A percentile compares a stretch with the other conserved stretches of the same genome.
These are phyloP conservation scores for Neofusicoccum cordaticola DNA, from an alignment of 2,329 filamentous ascomycete genomes.

Conservation along the genomic window DNA sequence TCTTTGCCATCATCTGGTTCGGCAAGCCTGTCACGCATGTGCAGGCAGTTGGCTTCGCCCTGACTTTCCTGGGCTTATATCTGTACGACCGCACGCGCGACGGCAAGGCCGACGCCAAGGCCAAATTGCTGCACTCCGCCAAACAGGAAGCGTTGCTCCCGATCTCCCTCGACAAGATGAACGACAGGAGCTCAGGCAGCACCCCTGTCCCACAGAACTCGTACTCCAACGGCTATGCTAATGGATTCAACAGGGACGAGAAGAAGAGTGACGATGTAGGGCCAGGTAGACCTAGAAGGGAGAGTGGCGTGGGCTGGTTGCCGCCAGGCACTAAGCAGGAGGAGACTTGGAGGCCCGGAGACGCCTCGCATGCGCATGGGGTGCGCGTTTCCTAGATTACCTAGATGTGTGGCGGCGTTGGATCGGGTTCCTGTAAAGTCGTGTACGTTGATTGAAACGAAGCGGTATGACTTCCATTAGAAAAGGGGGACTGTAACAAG, in stretches of 20 bases:
- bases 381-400: conserved; percentile 13
- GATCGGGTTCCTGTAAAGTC: conserved; percentile 3
- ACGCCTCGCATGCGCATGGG: conserved; percentile 8
- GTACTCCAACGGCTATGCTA: conserved; percentile 14
- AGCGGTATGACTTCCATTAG: conserved; percentile 5
- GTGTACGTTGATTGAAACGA: conserved; percentile 1
- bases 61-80: conserved; percentile 91
- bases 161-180: conserved; percentile 13
- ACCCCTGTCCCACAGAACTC: conserved; percentile 13
- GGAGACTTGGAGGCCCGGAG: conserved; percentile 64
- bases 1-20: conserved; percentile 95
- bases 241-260: conserved; percentile 38
- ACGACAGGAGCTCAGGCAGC: neutral
- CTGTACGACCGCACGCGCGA: conserved; percentile 92
- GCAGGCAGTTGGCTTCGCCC: conserved; percentile 78
- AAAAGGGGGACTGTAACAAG: neutral
- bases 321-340: conserved; percentile 80
- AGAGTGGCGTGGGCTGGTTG: conserved; percentile 57
- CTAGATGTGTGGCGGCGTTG: conserved; percentile 12
- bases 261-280: conserved; percentile 58
- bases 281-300: conserved; percentile 39
- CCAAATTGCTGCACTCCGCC: conserved; percentile 62
- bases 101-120: conserved; percentile 81
- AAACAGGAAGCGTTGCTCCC: conserved; percentile 65
- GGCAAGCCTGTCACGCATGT: conserved; percentile 79